Percentiles rank a stretch among this genome's conserved stretches.
Evolutionary conservation across 371 early-diverging fungal species (phyloP).

Genomic region (Saksenaea vasiformis): DNA sequence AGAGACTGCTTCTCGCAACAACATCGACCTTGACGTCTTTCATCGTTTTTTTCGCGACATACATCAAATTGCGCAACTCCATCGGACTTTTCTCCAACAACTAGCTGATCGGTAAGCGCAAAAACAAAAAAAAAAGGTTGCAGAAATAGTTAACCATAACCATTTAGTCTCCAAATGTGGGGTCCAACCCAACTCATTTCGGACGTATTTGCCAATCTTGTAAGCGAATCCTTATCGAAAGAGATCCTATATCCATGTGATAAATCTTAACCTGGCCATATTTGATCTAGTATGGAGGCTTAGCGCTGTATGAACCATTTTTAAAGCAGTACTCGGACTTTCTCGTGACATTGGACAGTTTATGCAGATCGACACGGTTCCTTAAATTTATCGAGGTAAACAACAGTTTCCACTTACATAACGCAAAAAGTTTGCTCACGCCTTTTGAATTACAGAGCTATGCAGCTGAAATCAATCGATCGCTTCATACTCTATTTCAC

Average conservation of each 20-base stretch:
- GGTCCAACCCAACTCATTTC: constrained; percentile 37
- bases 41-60: constrained; percentile 1
- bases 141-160: no score
- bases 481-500: not conserved
- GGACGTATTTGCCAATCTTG: constrained; percentile 28
- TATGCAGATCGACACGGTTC: constrained; percentile 21
- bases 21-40: constrained; percentile 4
- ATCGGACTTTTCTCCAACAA: constrained; percentile 12
- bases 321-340: constrained; percentile 17
- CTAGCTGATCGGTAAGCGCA: constrained; percentile 25
- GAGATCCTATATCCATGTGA: not conserved
- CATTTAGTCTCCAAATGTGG: constrained; percentile 31
- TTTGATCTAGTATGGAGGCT: constrained; percentile 19
- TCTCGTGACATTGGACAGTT: constrained; percentile 22
- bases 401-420: not conserved
- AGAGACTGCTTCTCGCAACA: constrained; percentile 9
- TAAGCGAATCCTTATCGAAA: constrained; percentile 9
- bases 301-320: constrained; percentile 17
- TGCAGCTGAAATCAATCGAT: not conserved
- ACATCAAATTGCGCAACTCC: constrained; percentile 10
- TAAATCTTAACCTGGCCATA: not conserved
- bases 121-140: no score
- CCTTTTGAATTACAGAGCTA: not conserved
- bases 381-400: constrained; percentile 25
- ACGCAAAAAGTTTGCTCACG: not conserved